Base-by-base conservation (phyloP, 1,284 basidiomycete genomes). In the Naganishia liquefaciens region DNA sequence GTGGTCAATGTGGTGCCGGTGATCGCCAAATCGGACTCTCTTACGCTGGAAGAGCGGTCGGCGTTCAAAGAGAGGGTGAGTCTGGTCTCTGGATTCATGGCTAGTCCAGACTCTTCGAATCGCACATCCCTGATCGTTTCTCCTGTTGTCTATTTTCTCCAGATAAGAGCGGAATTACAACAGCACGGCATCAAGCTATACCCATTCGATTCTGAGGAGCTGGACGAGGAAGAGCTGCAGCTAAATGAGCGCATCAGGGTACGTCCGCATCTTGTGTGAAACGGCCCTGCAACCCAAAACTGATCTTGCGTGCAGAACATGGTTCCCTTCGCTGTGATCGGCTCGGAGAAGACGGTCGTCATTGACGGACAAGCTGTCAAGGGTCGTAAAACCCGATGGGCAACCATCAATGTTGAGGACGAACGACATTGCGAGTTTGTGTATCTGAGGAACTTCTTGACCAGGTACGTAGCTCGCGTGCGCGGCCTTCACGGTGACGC, bases 1-100 rank as follows among this genome's bases (percentile, higher is more conserved):
- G 95, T 99, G 44, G 95, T 97, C 80, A 99, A 99, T 74, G 95
- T 99, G 54, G 94, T 99, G 6, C 96, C 95, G 15, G 90, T 99
- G 68, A 98, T 99, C 76, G 95, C 96, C 73, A 99, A 99, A 84
- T 85, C 91, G n/a, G 95, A 99, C 80, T 89, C 88, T 69, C 83
- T 99, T 80, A 98, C 94, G 0, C 79, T 93, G 68, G 93, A 96
- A 71, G 96, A 99, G 83, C 84, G 93, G 69, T 89, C 90, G 68
- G 82, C 84, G 27, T 99, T 99, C 86, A 99, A 98, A 85, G 83
- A 87, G 74, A 88, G 93, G 82, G 90, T 91, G 37, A 70, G 80
- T 37, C 73, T 9, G 1, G 10, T 37, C 2, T 37, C n/a, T 7
- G 28, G 1, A 27, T 55, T 19, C 49, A 3, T 33, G 13, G 6